Percentiles rank a stretch among this genome's conserved stretches.
Conservation (phyloP, 2,329 filamentous ascomycete genomes). For the Neophaeococcomyces aloes region DNA sequence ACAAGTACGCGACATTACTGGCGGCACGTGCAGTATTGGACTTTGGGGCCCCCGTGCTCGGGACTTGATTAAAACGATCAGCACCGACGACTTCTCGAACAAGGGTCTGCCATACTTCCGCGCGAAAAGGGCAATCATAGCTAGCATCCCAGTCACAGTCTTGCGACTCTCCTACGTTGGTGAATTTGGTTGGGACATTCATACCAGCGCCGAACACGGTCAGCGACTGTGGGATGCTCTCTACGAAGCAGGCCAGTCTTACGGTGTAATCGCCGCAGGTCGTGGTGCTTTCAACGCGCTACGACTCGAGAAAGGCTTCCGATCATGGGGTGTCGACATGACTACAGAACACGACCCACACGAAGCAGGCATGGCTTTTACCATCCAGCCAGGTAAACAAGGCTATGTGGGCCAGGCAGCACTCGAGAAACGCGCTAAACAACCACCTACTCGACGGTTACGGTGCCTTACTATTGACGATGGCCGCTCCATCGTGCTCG, state of each 20-base stretch:
- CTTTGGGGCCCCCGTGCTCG: constrained; percentile 51
- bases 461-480: constrained; percentile 48
- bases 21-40: constrained; percentile 50
- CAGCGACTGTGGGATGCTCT: constrained; percentile 49
- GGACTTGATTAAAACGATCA: constrained; percentile 39
- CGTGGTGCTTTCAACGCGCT: constrained; percentile 49
- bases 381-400: constrained; percentile 32
- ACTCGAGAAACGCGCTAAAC: constrained; percentile 33
- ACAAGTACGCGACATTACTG: constrained; percentile 49
- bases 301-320: constrained; percentile 50
- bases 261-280: constrained; percentile 50
- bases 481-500: constrained; percentile 46
- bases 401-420: constrained; percentile 45
- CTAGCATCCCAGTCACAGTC: constrained; percentile 46
- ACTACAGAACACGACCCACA: constrained; percentile 51
- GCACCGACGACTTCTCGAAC: constrained; percentile 15
- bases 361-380: constrained; percentile 46
- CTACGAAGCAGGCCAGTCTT: constrained; percentile 43
- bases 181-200: constrained; percentile 53
- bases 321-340: constrained; percentile 49
- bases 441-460: constrained; percentile 26
- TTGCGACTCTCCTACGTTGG: constrained; percentile 52
- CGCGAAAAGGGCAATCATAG: constrained; percentile 40
- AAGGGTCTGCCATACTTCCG: constrained; percentile 41
- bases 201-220: constrained; percentile 50